phyloP scores from a whole-genome alignment of 225 moss, liverwort and hornwort genomes.

The Neckera pumila region DNA sequence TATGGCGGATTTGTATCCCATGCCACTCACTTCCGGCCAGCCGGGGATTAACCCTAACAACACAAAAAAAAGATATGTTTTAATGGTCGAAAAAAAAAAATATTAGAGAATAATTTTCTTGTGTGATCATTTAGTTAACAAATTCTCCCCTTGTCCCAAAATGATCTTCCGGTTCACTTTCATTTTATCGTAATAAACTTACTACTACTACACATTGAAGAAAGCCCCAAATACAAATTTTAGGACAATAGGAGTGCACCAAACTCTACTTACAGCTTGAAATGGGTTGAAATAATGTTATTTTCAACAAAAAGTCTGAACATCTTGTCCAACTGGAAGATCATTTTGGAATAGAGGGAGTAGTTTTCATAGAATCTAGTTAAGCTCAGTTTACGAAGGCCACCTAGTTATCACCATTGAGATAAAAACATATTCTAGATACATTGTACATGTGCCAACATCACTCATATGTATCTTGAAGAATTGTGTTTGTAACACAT shows the following conservation, averaged over 20 bases:
- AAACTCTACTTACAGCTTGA: accelerated
- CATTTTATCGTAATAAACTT: background rate
- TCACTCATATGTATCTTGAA: background rate
- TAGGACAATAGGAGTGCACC: background rate
- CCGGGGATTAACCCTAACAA: slow-evolving; percentile 35
- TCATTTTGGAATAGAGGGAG: accelerated
- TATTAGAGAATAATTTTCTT: background rate
- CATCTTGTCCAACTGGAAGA: accelerated
- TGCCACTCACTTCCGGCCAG: slow-evolving; percentile 35
- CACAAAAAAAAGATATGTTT: background rate
- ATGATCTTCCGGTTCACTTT: background rate
- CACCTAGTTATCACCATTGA: background rate
- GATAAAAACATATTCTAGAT: background rate
- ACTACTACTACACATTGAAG: background rate
- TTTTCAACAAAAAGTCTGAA: background rate
- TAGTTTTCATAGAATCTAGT: background rate
- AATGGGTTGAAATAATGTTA: accelerated
- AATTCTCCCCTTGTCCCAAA: accelerated
- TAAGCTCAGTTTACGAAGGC: accelerated
- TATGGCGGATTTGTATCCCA: slow-evolving; percentile 12
- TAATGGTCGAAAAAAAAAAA: accelerated
- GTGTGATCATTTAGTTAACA: no score
- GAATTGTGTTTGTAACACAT: background rate
- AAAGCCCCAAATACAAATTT: background rate
- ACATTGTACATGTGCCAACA: accelerated